These are phyloP conservation scores for Trichoderma semiorbis DNA, from an alignment of 2,329 filamentous ascomycete genomes.

Conservation along the genomic window DNA sequence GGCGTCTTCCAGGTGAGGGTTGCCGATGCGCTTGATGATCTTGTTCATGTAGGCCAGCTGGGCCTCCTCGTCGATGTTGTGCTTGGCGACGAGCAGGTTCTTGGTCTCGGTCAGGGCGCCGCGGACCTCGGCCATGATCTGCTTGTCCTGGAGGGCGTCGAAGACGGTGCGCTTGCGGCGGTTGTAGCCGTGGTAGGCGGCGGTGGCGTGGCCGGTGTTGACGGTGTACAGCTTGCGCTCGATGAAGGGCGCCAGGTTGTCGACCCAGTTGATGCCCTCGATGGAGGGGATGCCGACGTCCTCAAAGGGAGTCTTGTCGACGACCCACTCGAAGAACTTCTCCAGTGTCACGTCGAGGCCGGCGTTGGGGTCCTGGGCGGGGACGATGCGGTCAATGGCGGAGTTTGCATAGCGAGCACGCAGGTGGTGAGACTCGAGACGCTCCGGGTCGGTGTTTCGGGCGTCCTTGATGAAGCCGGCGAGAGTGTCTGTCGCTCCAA, in stretches of 20 bases:
- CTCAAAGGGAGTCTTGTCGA: slow-evolving; percentile 82
- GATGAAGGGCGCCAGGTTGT: slow-evolving; percentile 89
- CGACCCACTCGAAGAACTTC: slow-evolving; percentile 99
- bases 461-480: slow-evolving; percentile 74
- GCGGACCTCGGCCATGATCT: slow-evolving; percentile 76
- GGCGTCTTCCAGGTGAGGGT: slow-evolving; percentile 86
- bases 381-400: slow-evolving; percentile 96
- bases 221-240: slow-evolving; percentile 99
- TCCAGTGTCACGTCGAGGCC: slow-evolving; percentile 93
- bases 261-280: slow-evolving; percentile 88
- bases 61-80: slow-evolving; percentile 69
- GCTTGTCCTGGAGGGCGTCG: slow-evolving; percentile 77
- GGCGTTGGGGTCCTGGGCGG: slow-evolving; percentile 74
- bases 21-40: slow-evolving; percentile 90
- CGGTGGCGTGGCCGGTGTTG: slow-evolving; percentile 96
- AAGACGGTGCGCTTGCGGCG: slow-evolving; percentile 83
- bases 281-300: slow-evolving; percentile 65
- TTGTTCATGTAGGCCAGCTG: slow-evolving; percentile 86
- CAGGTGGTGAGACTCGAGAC: slow-evolving; percentile 63
- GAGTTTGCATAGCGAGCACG: slow-evolving; percentile 94
- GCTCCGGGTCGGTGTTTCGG: slow-evolving; percentile 65
- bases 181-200: slow-evolving; percentile 91
- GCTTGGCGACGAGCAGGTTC: slow-evolving; percentile 79
- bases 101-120: slow-evolving; percentile 83
- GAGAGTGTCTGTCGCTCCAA: slow-evolving; percentile 87